Base-by-base conservation (phyloP, 2,329 filamentous ascomycete species). In the Ceratocystis huliohia region DNA sequence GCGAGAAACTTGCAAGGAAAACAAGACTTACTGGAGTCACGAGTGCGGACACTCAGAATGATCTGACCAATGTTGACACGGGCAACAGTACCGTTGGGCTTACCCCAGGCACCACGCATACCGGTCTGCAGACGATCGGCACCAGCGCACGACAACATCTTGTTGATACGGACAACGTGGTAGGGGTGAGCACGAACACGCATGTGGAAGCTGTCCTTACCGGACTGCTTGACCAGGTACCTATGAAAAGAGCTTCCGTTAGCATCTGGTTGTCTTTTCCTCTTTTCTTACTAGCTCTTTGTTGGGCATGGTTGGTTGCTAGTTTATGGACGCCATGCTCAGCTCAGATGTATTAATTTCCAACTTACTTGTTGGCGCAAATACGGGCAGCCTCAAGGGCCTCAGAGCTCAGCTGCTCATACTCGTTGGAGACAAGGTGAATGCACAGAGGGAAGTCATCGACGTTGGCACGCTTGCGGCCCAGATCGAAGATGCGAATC, bases 101-200 rank as follows among this genome's bases (percentile, higher is more conserved):
- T 99, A 78, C 94, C 94, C 88, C 91, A 99, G 75, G 94, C 94
- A 88, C 94, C 94, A 88, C 94, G 93, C 94, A 99, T 99, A 85
- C 94, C 94, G 74, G 94, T 99, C 83, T 99, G 94, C 81, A 99
- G 85, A 88, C 94, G 91, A 97, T 99, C 94, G 88, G 94, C 94
- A 86, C 94, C 94, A 77, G 94, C 94, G 81, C 94, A 99, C 78
- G 94, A 97, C 91, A 99, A 93, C 94, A 99, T 99, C 89, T 99
- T 99, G 91, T 99, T 99, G 92, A 99, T 99, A 82, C 94, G 94
- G 85, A 99, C 89, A 82, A 99, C 94, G 86, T 99, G 94, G 91
- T 90, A 99, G 73, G 94, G 94, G 86, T 99, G 94, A 77, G 91
- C 92, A 78, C 94, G 86, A 77, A 88, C 83, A 74, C 86, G 85